These are phyloP conservation scores for Fusarium foetens DNA, from an alignment of 2,329 filamentous ascomycete species.

Conservation along the genomic window DNA sequence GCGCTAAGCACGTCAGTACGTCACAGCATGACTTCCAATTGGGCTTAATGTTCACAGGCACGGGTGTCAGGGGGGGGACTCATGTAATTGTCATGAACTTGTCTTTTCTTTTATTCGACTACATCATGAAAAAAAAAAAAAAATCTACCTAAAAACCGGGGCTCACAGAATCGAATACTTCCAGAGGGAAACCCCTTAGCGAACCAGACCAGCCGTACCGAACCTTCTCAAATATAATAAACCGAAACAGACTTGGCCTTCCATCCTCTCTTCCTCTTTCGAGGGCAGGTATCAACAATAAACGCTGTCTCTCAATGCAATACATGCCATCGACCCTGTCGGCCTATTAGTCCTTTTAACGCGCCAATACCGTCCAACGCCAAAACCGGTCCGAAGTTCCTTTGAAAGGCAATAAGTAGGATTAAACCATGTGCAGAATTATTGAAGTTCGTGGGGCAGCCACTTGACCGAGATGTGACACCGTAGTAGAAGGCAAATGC, in stretches of 20 bases:
- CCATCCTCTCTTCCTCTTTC: constrained; percentile 17
- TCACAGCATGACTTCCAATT: constrained; percentile 31
- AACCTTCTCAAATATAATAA: constrained; percentile 16
- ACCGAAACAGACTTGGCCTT: constrained; percentile 20
- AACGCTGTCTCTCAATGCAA: constrained; percentile 24
- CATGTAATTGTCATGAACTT: constrained; percentile 37
- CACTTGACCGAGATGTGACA: constrained; percentile 18
- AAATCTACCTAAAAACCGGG: constrained; percentile 37
- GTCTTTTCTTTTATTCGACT: constrained; percentile 33
- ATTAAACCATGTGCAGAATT: constrained; percentile 35
- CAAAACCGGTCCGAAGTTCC: constrained; percentile 36
- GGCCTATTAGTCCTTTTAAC: constrained; percentile 27
- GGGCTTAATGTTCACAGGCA: constrained; percentile 7
- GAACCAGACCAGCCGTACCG: constrained; percentile 4
- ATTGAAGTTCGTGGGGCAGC: constrained; percentile 17
- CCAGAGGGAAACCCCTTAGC: constrained; percentile 23
- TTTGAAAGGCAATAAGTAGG: constrained; percentile 24
- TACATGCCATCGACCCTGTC: constrained; percentile 24
- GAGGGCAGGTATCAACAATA: constrained; percentile 28
- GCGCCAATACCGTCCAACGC: constrained; percentile 42
- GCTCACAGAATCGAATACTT: constrained; percentile 32
- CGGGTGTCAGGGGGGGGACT: constrained; percentile 16
- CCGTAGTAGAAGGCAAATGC: constrained; percentile 12
- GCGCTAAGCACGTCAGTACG: constrained; percentile 41
- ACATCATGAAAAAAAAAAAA: constrained; percentile 27